Evolutionary conservation across 805 yeast species (phyloP).

Genomic region (Pichia nakasei): DNA sequence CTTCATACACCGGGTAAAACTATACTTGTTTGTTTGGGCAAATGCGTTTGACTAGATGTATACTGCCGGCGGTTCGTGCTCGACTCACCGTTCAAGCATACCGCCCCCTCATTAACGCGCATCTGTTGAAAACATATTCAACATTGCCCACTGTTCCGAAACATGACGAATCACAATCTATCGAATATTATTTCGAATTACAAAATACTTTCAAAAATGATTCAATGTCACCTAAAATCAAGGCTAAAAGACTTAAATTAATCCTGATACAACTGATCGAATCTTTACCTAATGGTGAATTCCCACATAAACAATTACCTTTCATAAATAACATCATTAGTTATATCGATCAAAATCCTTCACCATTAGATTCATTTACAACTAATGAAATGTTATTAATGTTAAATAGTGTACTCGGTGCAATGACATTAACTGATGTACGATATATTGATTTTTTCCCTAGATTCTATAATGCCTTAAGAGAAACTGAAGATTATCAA

Average conservation of each 20-base stretch:
- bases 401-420: conserved; percentile 19
- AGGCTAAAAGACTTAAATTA: conserved; percentile 18
- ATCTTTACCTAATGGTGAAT: conserved; percentile 16
- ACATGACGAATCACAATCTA: background rate
- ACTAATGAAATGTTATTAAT: conserved; percentile 17
- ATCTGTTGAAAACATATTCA: too few relatives aligned
- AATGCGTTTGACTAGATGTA: too few relatives aligned
- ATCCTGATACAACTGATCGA: conserved; percentile 15
- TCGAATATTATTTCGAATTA: conserved; percentile 13
- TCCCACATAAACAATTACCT: conserved; percentile 19
- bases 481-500: conserved; percentile 19
- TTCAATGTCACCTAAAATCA: conserved; percentile 21
- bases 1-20: too few relatives aligned
- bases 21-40: too few relatives aligned
- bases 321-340: conserved; percentile 24
- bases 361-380: conserved; percentile 19
- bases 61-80: too few relatives aligned
- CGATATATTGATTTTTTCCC: conserved; percentile 26
- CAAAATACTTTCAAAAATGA: conserved; percentile 17
- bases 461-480: conserved; percentile 23
- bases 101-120: too few relatives aligned
- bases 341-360: conserved; percentile 20
- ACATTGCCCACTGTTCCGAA: background rate
- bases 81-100: too few relatives aligned
- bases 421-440: conserved; percentile 24